These are phyloP conservation scores for Lachancea fermentati DNA, from an alignment of 805 yeast genomes.

Conservation along the genomic window DNA sequence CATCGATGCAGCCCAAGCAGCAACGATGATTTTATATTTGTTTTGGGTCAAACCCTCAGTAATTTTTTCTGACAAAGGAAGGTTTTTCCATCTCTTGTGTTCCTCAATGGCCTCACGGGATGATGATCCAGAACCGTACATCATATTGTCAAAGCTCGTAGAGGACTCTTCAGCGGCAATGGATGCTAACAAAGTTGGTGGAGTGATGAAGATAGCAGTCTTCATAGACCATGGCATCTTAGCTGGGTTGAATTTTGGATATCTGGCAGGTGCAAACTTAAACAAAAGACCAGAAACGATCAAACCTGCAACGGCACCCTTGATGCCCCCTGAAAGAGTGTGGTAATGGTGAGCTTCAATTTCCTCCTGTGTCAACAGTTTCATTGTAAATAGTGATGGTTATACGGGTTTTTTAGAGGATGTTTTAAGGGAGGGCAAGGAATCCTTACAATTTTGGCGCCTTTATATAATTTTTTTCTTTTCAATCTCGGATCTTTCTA, in stretches of 20 bases:
- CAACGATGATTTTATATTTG: constrained; percentile 63
- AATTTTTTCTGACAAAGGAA: constrained; percentile 45
- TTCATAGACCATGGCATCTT: constrained; percentile 50
- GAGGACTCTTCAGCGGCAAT: constrained; percentile 71
- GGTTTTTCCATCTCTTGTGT: constrained; percentile 44
- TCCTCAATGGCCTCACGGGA: constrained; percentile 40
- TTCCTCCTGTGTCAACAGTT: constrained; percentile 61
- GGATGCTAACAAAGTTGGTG: constrained; percentile 57
- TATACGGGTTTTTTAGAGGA: too few relatives aligned
- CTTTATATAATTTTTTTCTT: background rate
- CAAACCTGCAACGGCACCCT: constrained; percentile 56
- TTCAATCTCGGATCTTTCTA: background rate
- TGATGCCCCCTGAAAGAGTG: constrained; percentile 53
- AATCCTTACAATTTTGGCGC: background rate
- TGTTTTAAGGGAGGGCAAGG: too few relatives aligned
- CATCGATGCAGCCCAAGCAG: constrained; percentile 75
- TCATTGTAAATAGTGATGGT: constrained; percentile 39
- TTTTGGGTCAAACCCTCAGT: constrained; percentile 45
- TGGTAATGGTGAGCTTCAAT: constrained; percentile 57
- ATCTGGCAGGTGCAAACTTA: constrained; percentile 43
- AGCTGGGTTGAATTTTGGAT: constrained; percentile 38
- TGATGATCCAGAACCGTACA: constrained; percentile 45
- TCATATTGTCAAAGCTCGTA: constrained; percentile 52
- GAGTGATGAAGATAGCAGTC: constrained; percentile 62
- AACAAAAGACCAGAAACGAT: constrained; percentile 50